Evolutionary conservation across 1,284 basidiomycete genomes (phyloP), one percentile per base, ranked within the genome.

Genomic region (Austroboletus novae-zelandiae): DNA sequence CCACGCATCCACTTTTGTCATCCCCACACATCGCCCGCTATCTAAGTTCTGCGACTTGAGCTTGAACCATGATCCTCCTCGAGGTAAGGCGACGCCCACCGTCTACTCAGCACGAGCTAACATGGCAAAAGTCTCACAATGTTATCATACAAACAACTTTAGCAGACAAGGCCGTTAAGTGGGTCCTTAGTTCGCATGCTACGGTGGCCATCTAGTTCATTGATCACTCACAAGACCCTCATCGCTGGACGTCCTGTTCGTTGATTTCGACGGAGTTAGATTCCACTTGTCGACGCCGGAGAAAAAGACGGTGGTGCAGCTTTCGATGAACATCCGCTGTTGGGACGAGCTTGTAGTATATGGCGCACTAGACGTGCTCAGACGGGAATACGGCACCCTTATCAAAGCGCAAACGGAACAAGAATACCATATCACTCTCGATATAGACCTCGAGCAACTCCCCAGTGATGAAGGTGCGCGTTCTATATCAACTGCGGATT

Each of bases 241-340:
- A 5, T 85, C 91, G 18, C 79, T 97, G 54, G 97, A 99, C 73
- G 89, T 98, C 53, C 85, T 91, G 54, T 98, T 99, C 61, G 95
- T 98, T 49, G 96, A 99, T 74, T 99, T 94, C 65, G 97, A 99
- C 72, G 91, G 93, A 45, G 95, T 99, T 47, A 83, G 94, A 43
- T 99, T 98, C 74, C 94, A 91, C 68, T 72, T 99, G 47, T 91
- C 90, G 11, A 94, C 93, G 0, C 88, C 89, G 4, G 84, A 91
- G 39, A 84, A 86, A 65, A 94, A 94, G 68, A 87, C 89, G 3
- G 71, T 83, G 2, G 74, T 96, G 18, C 76, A 91, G 35, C 81
- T 99, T 15, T 98, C 95, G 32, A 99, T 99, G 93, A 87, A 88
- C 70, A 95, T 99, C 58, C 86, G 90, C 50, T 99, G 97, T 77